phyloP scores from a whole-genome alignment of 2,329 filamentous ascomycete species.

The Capronia coronata region DNA sequence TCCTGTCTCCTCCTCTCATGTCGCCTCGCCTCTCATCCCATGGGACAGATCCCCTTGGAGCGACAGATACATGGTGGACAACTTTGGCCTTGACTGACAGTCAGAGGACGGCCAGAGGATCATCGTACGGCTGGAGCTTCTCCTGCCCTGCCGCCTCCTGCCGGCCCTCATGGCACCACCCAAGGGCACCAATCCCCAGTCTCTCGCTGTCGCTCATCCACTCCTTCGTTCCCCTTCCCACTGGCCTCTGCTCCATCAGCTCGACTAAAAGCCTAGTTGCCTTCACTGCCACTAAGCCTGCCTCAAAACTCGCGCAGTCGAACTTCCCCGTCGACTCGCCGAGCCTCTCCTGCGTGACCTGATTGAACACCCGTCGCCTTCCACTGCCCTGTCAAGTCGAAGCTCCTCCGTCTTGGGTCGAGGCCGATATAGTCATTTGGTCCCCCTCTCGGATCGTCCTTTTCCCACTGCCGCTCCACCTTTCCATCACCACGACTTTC shows the following conservation, averaged over 20 bases:
- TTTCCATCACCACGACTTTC: conserved; percentile 20
- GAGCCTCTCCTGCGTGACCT: conserved; percentile 17
- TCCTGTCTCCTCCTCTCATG: conserved; percentile 13
- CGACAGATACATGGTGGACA: background rate
- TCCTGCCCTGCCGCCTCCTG: background rate
- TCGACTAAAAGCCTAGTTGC: conserved; percentile 14
- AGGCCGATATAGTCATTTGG: conserved; percentile 27
- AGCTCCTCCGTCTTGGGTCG: conserved; percentile 6
- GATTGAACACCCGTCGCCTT: conserved; percentile 15
- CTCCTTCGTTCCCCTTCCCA: conserved; percentile 8
- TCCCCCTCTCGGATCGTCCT: conserved; percentile 21
- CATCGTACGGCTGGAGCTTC: background rate
- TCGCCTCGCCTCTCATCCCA: background rate
- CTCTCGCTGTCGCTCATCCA: conserved; percentile 3
- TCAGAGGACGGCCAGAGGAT: background rate
- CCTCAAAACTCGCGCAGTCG: conserved; percentile 17
- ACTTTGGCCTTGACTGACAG: no score
- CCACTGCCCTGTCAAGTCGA: conserved; percentile 7
- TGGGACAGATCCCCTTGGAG: background rate
- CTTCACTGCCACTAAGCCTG: conserved; percentile 22
- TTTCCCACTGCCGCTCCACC: conserved; percentile 25
- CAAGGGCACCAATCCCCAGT: conserved; percentile 1
- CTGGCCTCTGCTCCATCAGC: conserved; percentile 14
- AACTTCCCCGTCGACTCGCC: conserved; percentile 17
- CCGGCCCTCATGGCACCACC: conserved; percentile 1